Base-by-base conservation (phyloP, 1,284 basidiomycete species). In the Mycocalia duriaeana region DNA sequence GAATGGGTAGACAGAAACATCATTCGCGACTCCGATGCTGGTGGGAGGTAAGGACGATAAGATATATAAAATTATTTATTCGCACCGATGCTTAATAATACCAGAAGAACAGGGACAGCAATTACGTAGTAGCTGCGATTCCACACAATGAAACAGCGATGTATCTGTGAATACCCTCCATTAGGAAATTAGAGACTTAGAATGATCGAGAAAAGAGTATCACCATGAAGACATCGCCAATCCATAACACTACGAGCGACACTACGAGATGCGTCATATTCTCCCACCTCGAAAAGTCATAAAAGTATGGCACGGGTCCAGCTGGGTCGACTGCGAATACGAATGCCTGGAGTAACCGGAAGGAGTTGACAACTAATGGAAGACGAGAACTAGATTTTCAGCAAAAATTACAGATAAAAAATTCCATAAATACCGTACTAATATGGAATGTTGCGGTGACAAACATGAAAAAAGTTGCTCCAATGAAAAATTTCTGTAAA, bases 221-320 rank as follows among this genome's bases (percentile, higher is more conserved):
- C 35, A 61, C 61, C 22, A 60, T 56, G 9, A 64, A 53, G n/a
- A 45, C 44, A 34, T 64, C 62, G 11, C 59, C 59, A 6, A 59
- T 24, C 57, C 58, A 59, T 1, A 53, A 55, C 51, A 59, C 56
- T 3, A 54, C 31, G 31, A 51, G 53, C 4, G 55, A n/a, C 11
- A 59, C 24, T 19, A 57, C 42, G 40, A 50, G 58, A 35, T 52
- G 49, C n/a, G 50, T 44, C 16, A 55, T 36, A 19, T 45, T 54
- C 11, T 62, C 60, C 62, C 59, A 61, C 20, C 50, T 37, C 7
- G 26, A 43, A 16, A 53, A 53, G 36, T 58, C 50, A 45, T 48
- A 48, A 34, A 58, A 52, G 41, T 59, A 61, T 16, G 25, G 36
- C 6, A 40, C 22, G n/a, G 48, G 31, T 4, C 49, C 53, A 4